These are phyloP conservation scores for Posidonia oceanica DNA, from an alignment of 116 monocot species.

Conservation along the genomic window DNA sequence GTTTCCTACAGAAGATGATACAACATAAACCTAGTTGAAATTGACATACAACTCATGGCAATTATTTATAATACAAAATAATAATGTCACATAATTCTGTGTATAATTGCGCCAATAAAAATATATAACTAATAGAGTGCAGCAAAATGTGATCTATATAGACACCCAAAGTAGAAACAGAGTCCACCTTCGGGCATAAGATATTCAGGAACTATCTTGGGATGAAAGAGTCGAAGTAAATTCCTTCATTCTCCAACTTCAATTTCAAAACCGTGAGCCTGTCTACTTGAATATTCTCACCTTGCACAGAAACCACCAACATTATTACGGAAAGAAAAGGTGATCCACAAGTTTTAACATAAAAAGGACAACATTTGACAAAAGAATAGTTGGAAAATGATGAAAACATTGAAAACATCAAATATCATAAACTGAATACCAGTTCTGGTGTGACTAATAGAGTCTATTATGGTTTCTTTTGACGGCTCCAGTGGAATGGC, in stretches of 20 bases:
- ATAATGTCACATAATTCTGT: neutral
- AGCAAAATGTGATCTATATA: neutral
- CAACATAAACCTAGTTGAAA: neutral
- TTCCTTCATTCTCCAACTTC: conserved; percentile 20
- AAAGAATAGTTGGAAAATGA: neutral
- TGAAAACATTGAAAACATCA: neutral
- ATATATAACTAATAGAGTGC: neutral
- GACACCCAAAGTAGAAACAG: neutral
- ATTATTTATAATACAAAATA: neutral
- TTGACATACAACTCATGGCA: neutral
- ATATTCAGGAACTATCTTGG: conserved; percentile 18
- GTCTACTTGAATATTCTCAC: neutral
- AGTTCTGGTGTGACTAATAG: neutral
- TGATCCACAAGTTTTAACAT: neutral
- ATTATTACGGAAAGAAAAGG: neutral
- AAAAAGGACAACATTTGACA: too few relatives aligned
- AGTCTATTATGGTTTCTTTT: neutral
- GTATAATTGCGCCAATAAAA: neutral
- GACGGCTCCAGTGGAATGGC: neutral
- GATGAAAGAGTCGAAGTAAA: conserved; percentile 10
- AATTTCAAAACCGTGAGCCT: conserved; percentile 6
- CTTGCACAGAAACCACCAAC: neutral
- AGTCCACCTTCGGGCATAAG: conserved; percentile 30
- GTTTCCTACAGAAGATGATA: too few relatives aligned
- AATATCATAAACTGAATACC: neutral